phyloP scores from a whole-genome alignment of 23 red algal species.

The Agarophyton chilense region DNA sequence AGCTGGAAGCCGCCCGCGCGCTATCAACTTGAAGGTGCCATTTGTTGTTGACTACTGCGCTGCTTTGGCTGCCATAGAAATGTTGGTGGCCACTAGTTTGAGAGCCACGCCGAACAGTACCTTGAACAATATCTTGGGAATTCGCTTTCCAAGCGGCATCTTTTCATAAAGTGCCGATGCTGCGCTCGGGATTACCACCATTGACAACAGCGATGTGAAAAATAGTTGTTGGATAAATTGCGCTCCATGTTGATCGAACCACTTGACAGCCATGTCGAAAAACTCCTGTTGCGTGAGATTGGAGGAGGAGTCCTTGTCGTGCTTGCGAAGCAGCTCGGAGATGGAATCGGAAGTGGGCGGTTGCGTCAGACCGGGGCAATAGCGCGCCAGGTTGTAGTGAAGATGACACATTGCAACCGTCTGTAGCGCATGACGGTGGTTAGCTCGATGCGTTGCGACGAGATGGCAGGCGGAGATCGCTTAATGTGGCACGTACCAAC shows the following conservation, averaged over 20 bases:
- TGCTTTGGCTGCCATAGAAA: neutral
- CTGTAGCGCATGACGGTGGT: neutral
- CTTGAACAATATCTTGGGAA: slow-evolving; percentile 46
- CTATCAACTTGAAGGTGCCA: no score
- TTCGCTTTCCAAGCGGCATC: neutral
- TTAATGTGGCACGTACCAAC: slow-evolving; percentile 34
- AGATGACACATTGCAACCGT: slow-evolving; percentile 49
- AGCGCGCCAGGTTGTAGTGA: slow-evolving; percentile 14
- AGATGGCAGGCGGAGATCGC: no score
- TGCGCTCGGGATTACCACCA: slow-evolving; percentile 24
- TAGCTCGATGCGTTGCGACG: neutral
- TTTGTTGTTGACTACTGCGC: slow-evolving; percentile 41
- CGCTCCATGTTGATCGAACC: slow-evolving; percentile 19
- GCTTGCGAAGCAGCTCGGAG: neutral
- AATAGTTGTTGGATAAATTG: slow-evolving; percentile 18
- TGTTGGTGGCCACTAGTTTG: neutral
- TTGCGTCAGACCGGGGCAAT: slow-evolving; percentile 25
- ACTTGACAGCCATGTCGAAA: slow-evolving; percentile 18
- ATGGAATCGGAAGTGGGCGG: slow-evolving; percentile 25
- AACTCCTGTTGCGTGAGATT: slow-evolving; percentile 46
- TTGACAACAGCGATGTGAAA: slow-evolving; percentile 4
- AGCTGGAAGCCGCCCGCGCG: slow-evolving; percentile 60
- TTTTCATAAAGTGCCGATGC: neutral
- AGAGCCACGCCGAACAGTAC: slow-evolving; percentile 39
- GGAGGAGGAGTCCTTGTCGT: slow-evolving; percentile 21